Evolutionary conservation across 345 rosid species (phyloP).

Genomic region (Cardiospermum halicacabum): DNA sequence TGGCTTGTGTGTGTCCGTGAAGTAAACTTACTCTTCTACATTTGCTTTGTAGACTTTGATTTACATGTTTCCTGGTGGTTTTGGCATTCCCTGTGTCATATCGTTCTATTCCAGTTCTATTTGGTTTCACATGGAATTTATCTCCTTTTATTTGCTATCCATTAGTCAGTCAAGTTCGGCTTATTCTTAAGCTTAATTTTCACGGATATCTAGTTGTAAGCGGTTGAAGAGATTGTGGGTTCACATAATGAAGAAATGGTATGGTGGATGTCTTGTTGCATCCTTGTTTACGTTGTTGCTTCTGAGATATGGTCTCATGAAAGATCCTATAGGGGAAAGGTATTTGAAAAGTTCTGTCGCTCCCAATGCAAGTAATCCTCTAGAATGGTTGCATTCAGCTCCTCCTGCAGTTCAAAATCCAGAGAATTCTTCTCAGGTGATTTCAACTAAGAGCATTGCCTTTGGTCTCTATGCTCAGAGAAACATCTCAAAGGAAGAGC

Average conservation of each 20-base stretch:
- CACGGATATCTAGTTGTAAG: slow-evolving; percentile 6
- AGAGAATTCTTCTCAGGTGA: slow-evolving; percentile 48
- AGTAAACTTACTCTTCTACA: slow-evolving; percentile 17
- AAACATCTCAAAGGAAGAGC: slow-evolving; percentile 65
- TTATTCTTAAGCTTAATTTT: slow-evolving; percentile 10
- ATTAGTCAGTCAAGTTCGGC: not conserved
- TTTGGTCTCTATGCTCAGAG: slow-evolving; percentile 49
- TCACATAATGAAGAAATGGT: slow-evolving; percentile 80
- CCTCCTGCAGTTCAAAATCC: slow-evolving; percentile 55
- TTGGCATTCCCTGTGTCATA: not conserved
- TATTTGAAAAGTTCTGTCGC: slow-evolving; percentile 40
- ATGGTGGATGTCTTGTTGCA: slow-evolving; percentile 58
- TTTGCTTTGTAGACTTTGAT: slow-evolving; percentile 8
- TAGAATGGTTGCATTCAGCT: slow-evolving; percentile 61
- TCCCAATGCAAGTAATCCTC: slow-evolving; percentile 62
- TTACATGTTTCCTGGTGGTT: not conserved
- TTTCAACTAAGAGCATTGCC: slow-evolving; percentile 49
- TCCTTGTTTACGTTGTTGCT: slow-evolving; percentile 75
- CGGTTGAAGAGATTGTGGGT: slow-evolving; percentile 14
- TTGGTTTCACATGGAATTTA: slow-evolving; percentile 2
- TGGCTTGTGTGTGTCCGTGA: slow-evolving; percentile 7
- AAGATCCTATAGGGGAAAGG: slow-evolving; percentile 51
- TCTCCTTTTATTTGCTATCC: slow-evolving; percentile 8
- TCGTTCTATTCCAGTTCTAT: slow-evolving; percentile 5
- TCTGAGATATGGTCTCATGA: slow-evolving; percentile 64